A percentile compares a stretch with the other conserved stretches of the same genome.
Conservation (phyloP, 192 early-diverging fungal species). For the Coemansia sp. region DNA sequence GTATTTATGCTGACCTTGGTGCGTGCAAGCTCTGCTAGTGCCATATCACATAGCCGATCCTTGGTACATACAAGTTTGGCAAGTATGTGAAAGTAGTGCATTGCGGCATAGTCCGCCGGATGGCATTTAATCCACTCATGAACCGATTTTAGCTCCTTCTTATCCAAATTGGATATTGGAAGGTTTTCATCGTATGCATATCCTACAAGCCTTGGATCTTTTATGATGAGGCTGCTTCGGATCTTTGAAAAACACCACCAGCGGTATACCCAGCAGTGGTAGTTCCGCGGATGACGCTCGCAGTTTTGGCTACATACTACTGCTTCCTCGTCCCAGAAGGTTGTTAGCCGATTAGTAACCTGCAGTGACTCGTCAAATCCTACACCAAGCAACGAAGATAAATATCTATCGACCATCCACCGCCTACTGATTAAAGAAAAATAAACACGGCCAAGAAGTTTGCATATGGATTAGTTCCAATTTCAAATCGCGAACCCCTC, state of each 20-base stretch:
- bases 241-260: conserved; percentile 31
- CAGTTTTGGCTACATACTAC: conserved; percentile 16
- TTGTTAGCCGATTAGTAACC: not conserved
- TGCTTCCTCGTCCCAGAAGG: conserved; percentile 23
- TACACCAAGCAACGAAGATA: not conserved
- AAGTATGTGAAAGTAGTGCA: conserved; percentile 37
- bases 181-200: not conserved
- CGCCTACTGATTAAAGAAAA: conserved; percentile 14
- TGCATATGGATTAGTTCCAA: not conserved
- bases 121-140: conserved; percentile 26
- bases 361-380: not conserved
- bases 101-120: conserved; percentile 48
- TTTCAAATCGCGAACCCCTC: not conserved
- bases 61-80: conserved; percentile 6
- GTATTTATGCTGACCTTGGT: conserved; percentile 13
- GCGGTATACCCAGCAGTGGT: conserved; percentile 52
- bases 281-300: conserved; percentile 41
- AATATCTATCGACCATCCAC: conserved; percentile 19
- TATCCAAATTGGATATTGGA: not conserved
- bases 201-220: not conserved
- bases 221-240: not conserved
- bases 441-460: not conserved
- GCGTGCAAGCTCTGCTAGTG: conserved; percentile 13
- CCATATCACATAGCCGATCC: conserved; percentile 7
- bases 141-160: not conserved